Conservation (phyloP, 306 rosid genomes). For the Prosopis cineraria region DNA sequence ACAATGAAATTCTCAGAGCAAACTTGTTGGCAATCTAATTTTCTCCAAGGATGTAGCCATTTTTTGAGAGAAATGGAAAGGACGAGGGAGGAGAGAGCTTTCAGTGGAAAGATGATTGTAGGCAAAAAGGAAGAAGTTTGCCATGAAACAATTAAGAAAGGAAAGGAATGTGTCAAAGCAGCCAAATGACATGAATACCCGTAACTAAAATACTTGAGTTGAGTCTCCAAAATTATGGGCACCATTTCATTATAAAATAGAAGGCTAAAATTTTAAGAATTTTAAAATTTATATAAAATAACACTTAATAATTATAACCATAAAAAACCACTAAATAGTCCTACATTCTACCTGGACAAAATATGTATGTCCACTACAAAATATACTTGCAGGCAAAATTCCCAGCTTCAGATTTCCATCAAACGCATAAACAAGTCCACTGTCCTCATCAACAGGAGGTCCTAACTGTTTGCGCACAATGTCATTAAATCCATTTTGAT, state of each 20-base stretch:
- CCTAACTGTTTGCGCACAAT: slow-evolving; percentile 74
- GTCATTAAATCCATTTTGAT: slow-evolving; percentile 89
- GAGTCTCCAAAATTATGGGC: background rate
- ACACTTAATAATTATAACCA: background rate
- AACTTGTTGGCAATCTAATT: slow-evolving; percentile 12
- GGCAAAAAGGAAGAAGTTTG: background rate
- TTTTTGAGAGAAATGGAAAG: background rate
- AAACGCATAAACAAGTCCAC: slow-evolving; percentile 84
- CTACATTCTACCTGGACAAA: slow-evolving; percentile 86
- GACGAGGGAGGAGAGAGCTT: background rate
- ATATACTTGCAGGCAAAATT: slow-evolving; percentile 84
- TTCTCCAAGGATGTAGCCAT: background rate
- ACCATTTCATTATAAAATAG: background rate
- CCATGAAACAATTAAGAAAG: background rate
- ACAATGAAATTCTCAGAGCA: slow-evolving; percentile 33
- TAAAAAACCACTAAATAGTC: slow-evolving; percentile 28
- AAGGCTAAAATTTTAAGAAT: background rate
- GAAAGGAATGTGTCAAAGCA: background rate
- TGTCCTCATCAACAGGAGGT: slow-evolving; percentile 68
- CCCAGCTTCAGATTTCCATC: slow-evolving; percentile 95
- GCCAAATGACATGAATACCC: slow-evolving; percentile 25
- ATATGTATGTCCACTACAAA: slow-evolving; percentile 97
- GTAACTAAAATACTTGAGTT: background rate
- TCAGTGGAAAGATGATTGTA: background rate
- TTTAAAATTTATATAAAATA: background rate